phyloP scores from a whole-genome alignment of 2,329 filamentous ascomycete genomes.

The Alternaria postmessia region DNA sequence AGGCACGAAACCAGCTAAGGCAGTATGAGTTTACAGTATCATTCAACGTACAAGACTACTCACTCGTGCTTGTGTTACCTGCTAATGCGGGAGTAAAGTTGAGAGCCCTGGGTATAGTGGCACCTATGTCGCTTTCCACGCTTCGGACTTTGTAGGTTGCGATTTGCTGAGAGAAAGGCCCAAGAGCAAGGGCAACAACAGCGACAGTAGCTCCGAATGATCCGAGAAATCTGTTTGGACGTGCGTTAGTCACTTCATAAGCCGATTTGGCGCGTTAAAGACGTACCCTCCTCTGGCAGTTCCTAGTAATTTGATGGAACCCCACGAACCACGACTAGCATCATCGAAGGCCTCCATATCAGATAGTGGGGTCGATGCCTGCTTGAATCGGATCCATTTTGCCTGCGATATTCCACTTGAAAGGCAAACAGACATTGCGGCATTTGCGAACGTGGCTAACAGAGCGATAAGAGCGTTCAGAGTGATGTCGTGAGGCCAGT shows the following conservation, averaged over 20 bases:
- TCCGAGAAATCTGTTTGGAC: conserved; percentile 13
- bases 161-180: conserved; percentile 23
- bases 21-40: background rate
- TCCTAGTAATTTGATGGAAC: conserved; percentile 15
- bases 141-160: conserved; percentile 21
- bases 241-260: background rate
- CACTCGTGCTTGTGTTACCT: conserved; percentile 22
- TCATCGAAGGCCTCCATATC: conserved; percentile 24
- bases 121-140: conserved; percentile 20
- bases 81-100: conserved; percentile 18
- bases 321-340: conserved; percentile 24
- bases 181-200: conserved; percentile 19
- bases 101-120: conserved; percentile 18
- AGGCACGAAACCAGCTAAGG: conserved; percentile 21
- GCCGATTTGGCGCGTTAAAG: background rate
- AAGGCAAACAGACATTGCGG: conserved; percentile 20
- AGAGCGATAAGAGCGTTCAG: conserved; percentile 24
- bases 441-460: conserved; percentile 22
- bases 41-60: background rate
- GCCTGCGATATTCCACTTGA: conserved; percentile 24
- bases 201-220: conserved; percentile 23
- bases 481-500: conserved; percentile 24
- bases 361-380: conserved; percentile 12
- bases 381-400: conserved; percentile 24
- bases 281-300: conserved; percentile 20